Conservation (phyloP, 768 basidiomycete genomes). For the Suillus paluster region DNA sequence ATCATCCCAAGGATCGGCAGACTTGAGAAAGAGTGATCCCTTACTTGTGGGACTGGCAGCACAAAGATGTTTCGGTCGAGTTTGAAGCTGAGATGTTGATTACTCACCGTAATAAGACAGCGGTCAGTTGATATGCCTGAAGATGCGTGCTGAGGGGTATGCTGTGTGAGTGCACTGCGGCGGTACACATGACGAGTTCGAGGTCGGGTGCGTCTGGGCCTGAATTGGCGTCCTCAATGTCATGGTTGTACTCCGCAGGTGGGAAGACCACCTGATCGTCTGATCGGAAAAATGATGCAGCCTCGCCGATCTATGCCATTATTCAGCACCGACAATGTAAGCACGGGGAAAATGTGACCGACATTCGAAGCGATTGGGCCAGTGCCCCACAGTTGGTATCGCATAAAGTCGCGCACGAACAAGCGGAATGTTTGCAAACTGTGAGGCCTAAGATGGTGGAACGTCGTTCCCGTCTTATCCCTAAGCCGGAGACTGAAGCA, state of each 20-base stretch:
- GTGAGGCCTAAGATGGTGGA: constrained; percentile 43
- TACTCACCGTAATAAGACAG: constrained; percentile 30
- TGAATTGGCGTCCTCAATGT: constrained; percentile 35
- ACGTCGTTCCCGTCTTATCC: constrained; percentile 50
- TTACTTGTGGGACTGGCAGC: constrained; percentile 46
- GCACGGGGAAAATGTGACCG: background rate
- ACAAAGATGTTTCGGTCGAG: background rate
- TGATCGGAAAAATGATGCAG: constrained; percentile 36
- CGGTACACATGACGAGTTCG: constrained; percentile 27
- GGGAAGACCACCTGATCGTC: constrained; percentile 38
- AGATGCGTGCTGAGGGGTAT: background rate
- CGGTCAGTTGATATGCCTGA: constrained; percentile 23
- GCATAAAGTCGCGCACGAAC: constrained; percentile 36
- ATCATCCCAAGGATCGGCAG: constrained; percentile 43
- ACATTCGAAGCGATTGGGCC: constrained; percentile 64
- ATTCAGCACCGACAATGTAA: constrained; percentile 1
- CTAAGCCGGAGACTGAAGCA: constrained; percentile 55
- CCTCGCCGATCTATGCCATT: constrained; percentile 29
- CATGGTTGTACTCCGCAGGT: constrained; percentile 28
- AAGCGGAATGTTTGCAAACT: constrained; percentile 24
- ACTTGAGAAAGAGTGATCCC: constrained; percentile 45
- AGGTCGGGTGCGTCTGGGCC: constrained; percentile 34
- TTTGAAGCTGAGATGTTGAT: background rate
- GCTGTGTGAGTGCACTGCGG: background rate
- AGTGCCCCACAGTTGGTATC: constrained; percentile 48